A percentile compares a stretch with the other conserved stretches of the same genome.
These are phyloP conservation scores for Corinectria fuckeliana DNA, from an alignment of 2,329 filamentous ascomycete genomes.

Conservation along the genomic window DNA sequence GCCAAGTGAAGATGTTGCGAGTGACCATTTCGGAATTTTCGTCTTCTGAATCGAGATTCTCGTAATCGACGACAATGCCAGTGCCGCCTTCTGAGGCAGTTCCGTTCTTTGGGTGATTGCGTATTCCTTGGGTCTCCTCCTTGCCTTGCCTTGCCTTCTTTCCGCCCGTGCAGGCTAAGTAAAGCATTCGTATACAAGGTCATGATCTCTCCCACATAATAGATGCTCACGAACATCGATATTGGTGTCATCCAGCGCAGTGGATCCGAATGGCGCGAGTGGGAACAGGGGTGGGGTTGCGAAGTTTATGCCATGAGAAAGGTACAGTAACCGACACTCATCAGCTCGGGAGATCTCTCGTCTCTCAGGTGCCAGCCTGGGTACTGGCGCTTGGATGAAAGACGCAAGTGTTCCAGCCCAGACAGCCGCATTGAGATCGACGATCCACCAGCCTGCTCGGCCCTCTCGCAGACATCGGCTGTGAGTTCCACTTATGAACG, in stretches of 20 bases:
- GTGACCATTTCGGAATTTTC: conserved; percentile 33
- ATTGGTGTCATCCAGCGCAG: conserved; percentile 19
- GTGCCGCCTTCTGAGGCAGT: neutral
- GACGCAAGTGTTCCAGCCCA: conserved; percentile 25
- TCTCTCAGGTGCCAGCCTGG: neutral
- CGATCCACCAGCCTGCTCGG: conserved; percentile 20
- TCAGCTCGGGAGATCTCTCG: conserved; percentile 24
- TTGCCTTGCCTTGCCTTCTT: neutral
- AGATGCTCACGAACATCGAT: conserved; percentile 28
- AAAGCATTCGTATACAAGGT: conserved; percentile 4
- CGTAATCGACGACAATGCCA: conserved; percentile 7
- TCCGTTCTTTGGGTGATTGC: neutral
- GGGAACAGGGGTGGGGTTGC: conserved; percentile 23
- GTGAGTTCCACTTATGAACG: conserved; percentile 26
- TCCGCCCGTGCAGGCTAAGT: conserved; percentile 10
- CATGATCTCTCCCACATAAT: conserved; percentile 7
- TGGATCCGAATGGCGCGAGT: conserved; percentile 26
- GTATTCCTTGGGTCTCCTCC: neutral
- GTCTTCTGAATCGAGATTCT: conserved; percentile 18
- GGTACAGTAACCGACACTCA: conserved; percentile 27
- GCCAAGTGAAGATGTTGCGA: conserved; percentile 40
- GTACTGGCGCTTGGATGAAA: conserved; percentile 21
- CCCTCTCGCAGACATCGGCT: conserved; percentile 6
- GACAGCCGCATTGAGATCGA: conserved; percentile 23
- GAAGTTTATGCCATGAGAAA: conserved; percentile 20